Base-by-base conservation (phyloP, 2,329 filamentous ascomycete genomes). In the Fusarium robinianum region DNA sequence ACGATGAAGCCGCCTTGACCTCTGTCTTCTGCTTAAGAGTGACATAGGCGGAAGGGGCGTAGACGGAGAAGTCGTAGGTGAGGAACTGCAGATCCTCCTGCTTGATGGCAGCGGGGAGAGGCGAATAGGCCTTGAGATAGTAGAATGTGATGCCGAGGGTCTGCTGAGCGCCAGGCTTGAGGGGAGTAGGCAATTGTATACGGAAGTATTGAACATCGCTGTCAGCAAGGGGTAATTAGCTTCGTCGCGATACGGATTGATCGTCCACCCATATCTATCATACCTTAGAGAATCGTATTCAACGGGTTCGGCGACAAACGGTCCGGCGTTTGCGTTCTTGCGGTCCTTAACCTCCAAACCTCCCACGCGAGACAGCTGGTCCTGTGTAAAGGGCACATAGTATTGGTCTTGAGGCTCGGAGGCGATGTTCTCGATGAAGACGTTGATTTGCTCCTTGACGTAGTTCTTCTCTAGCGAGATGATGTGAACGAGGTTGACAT, bases 1-100 rank as follows among this genome's bases (percentile, higher is more conserved):
- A 85, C 53, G 79, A 73, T 41, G 82, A 86, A 33, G 88, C 80
- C 59, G 95, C 84, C 75, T 96, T 96, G 71, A 99, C 72, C 71
- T 97, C 96, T 25, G 94, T 97, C 81, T 96, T 96, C 69, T 99
- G 94, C 74, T 96, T 96, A 62, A 81, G 69, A 10, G 90, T 96
- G 12, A 79, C 73, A 74, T 99, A 99, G 49, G 87, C 85, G 8
- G 89, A 95, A 11, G 85, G 85, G 32, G 78, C 80, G 71, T 95
- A 96, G 56, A 88, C 87, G 49, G 88, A 92, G 75, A 96, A 95
- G 42, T 83, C 77, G 75, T 95, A 90, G 43, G 81, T 77, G 39
- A 99, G 83, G 72, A 85, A 96, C 71, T 99, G 94, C 67, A 85
- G 83, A 37, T 90, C 90, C 31, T 83, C 78, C 69, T 99, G 94